A percentile compares a stretch with the other conserved stretches of the same genome.
phyloP scores from a whole-genome alignment of 148 eudicot species.

The Heliosperma pusillum region DNA sequence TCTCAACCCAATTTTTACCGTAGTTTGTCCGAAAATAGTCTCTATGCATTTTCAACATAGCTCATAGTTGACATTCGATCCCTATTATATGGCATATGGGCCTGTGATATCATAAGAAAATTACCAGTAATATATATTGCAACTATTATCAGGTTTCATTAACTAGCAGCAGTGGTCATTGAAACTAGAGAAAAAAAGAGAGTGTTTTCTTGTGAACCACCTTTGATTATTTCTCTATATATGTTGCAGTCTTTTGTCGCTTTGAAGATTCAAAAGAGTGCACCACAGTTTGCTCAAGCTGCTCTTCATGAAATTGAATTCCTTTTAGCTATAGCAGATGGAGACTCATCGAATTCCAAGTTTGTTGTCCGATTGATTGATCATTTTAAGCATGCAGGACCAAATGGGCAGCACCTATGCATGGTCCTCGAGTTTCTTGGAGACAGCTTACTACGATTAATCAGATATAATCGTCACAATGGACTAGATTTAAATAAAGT shows the following conservation, averaged over 20 bases:
- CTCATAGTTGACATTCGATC: no score
- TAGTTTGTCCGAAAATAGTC: neutral
- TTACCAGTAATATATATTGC: no score
- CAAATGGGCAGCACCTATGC: constrained; percentile 90
- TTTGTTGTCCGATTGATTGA: constrained; percentile 66
- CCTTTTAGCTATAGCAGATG: constrained; percentile 70
- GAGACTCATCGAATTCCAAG: constrained; percentile 60
- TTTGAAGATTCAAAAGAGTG: constrained; percentile 96
- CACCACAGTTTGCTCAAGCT: constrained; percentile 89
- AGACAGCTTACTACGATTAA: constrained; percentile 80
- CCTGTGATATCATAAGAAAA: no score
- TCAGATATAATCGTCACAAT: constrained; percentile 70
- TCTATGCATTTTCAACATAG: neutral
- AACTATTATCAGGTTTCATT: no score
- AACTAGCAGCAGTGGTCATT: neutral
- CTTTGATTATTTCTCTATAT: neutral
- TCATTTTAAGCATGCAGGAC: constrained; percentile 90
- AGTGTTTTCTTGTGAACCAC: no score
- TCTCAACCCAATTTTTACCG: neutral
- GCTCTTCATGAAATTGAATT: constrained; percentile 91
- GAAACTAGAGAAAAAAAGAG: no score
- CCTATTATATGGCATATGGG: no score
- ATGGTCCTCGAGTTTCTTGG: constrained; percentile 99
- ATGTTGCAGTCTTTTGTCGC: constrained; percentile 63
- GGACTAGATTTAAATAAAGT: constrained; percentile 78